Evolutionary conservation across 106 monocot genomes (phyloP).

Genomic region (Dactylorhiza incarnata): DNA sequence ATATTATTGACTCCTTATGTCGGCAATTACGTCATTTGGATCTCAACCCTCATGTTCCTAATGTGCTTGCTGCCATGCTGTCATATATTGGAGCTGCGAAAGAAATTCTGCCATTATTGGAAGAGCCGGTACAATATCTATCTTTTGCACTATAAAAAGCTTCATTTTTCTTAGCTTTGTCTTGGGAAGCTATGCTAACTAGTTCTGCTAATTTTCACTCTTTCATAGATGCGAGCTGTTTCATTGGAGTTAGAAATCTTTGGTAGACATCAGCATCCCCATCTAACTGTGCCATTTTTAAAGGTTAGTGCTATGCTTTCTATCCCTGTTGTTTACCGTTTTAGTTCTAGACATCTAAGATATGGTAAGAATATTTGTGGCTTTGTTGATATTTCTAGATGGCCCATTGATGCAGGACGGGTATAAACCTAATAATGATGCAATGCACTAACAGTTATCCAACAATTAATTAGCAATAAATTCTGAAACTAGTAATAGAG

Average conservation of each 20-base stretch:
- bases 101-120: slow-evolving; percentile 82
- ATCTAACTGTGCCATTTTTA: slow-evolving; percentile 81
- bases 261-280: slow-evolving; percentile 74
- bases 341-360: background rate
- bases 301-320: slow-evolving; percentile 35
- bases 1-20: slow-evolving; percentile 91
- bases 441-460: no score
- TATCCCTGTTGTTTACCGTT: background rate
- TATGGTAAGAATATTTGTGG: no score
- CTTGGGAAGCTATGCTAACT: slow-evolving; percentile 5
- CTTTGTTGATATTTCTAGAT: no score
- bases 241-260: slow-evolving; percentile 81
- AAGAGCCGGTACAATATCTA: slow-evolving; percentile 66
- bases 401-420: no score
- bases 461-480: no score
- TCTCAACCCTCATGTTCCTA: slow-evolving; percentile 71
- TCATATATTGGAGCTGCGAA: slow-evolving; percentile 86
- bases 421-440: no score
- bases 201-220: slow-evolving; percentile 7
- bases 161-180: background rate
- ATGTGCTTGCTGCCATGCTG: slow-evolving; percentile 86
- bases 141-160: background rate
- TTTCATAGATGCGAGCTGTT: slow-evolving; percentile 71
- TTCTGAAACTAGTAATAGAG: no score
- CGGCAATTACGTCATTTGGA: slow-evolving; percentile 84